Evolutionary conservation across 805 yeast species (phyloP).

Genomic region (Saccharomycopsis fibuligera): DNA sequence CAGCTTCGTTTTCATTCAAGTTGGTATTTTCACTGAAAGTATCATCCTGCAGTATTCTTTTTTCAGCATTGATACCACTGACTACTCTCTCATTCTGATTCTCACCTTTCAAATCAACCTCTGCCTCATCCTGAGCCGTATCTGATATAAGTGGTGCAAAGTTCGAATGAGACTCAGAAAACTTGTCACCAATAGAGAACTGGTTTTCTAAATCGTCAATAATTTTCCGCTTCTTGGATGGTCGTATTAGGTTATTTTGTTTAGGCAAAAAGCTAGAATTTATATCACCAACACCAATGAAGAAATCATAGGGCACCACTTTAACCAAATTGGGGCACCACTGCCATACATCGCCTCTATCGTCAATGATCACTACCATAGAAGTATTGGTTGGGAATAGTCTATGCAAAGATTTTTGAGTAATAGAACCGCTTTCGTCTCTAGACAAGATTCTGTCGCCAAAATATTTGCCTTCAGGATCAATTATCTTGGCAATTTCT

Average conservation of each 20-base stretch:
- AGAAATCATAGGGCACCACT: constrained; percentile 92
- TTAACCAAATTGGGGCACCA: constrained; percentile 90
- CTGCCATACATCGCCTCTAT: constrained; percentile 98
- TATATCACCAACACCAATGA: constrained; percentile 96
- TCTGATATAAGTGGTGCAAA: too few relatives aligned
- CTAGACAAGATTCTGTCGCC: constrained; percentile 88
- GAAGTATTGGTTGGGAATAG: constrained; percentile 93
- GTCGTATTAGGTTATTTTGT: constrained; percentile 53
- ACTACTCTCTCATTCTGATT: background rate
- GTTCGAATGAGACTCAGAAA: background rate
- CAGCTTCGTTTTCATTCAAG: constrained; percentile 27
- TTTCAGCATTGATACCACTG: too few relatives aligned
- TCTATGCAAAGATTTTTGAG: constrained; percentile 82
- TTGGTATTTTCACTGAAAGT: constrained; percentile 28
- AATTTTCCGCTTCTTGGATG: constrained; percentile 53
- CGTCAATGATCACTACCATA: constrained; percentile 95
- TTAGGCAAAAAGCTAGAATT: constrained; percentile 88
- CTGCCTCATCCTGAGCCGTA: too few relatives aligned
- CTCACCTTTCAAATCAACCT: background rate
- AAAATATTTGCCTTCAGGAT: constrained; percentile 79
- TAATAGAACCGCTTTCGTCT: constrained; percentile 89
- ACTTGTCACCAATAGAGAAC: background rate
- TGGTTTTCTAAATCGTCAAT: constrained; percentile 44
- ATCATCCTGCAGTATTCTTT: background rate
- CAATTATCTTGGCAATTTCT: constrained; percentile 83